Percentiles rank a stretch among this genome's conserved stretches.
Conservation (phyloP, 805 yeast species). For the Lachancea waltii region DNA sequence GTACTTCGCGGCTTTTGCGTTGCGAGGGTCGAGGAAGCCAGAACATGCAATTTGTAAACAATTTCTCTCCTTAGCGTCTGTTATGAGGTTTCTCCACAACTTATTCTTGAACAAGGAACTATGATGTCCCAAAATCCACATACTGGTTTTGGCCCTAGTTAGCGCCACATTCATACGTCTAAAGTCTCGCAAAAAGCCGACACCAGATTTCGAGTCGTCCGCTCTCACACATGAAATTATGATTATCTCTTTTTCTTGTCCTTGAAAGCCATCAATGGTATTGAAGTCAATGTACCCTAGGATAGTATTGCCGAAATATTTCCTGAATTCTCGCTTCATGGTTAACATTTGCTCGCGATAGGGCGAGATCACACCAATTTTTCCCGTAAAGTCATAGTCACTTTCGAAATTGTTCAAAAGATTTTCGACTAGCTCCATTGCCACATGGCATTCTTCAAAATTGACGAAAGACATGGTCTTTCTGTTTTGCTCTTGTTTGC, state of each 20-base stretch:
- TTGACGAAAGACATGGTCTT: slow-evolving; percentile 69
- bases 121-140: slow-evolving; percentile 86
- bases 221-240: slow-evolving; percentile 96
- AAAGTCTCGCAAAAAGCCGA: slow-evolving; percentile 85
- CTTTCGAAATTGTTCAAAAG: slow-evolving; percentile 45
- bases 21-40: slow-evolving; percentile 23
- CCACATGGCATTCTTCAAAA: slow-evolving; percentile 61
- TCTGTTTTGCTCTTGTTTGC: slow-evolving; percentile 58
- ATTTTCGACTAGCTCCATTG: slow-evolving; percentile 56
- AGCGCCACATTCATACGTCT: slow-evolving; percentile 97
- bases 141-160: slow-evolving; percentile 85
- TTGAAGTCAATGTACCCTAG: slow-evolving; percentile 72
- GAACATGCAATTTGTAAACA: slow-evolving; percentile 25
- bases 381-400: slow-evolving; percentile 49
- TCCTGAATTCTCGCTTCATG: slow-evolving; percentile 50
- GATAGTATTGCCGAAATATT: slow-evolving; percentile 57
- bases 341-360: slow-evolving; percentile 78
- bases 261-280: slow-evolving; percentile 97
- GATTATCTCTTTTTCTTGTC: slow-evolving; percentile 92
- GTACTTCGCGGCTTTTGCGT: slow-evolving; percentile 14
- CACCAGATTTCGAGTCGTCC: slow-evolving; percentile 45
- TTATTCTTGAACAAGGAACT: slow-evolving; percentile 56
- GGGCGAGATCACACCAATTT: slow-evolving; percentile 89
- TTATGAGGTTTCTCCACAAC: slow-evolving; percentile 67
- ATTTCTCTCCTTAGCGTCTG: slow-evolving; percentile 53